A percentile compares a stretch with the other conserved stretches of the same genome.
These are phyloP conservation scores for Pezicula carpinea DNA, from an alignment of 2,329 filamentous ascomycete genomes.

Conservation along the genomic window DNA sequence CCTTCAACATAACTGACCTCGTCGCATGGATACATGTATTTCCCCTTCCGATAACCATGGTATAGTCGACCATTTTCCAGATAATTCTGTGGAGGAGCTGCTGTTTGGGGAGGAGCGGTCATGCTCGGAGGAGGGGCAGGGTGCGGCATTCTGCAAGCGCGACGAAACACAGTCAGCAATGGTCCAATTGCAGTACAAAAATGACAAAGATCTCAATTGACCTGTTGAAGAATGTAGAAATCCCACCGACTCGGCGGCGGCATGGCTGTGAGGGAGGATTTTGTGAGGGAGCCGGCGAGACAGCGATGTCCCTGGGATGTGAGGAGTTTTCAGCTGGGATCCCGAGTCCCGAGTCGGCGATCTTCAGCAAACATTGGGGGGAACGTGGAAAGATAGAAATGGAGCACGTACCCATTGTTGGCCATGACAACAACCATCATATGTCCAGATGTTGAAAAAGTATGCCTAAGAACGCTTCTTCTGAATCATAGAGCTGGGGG, in stretches of 20 bases:
- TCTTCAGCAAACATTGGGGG: background rate
- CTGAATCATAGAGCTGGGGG: background rate
- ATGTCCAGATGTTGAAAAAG: background rate
- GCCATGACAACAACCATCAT: constrained; percentile 26
- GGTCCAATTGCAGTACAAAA: background rate
- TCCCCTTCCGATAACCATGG: constrained; percentile 60
- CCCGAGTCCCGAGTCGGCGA: background rate
- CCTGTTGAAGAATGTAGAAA: background rate
- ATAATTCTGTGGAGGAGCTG: constrained; percentile 37
- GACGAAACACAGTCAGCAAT: constrained; percentile 10
- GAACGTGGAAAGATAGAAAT: constrained; percentile 3
- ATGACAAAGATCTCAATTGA: background rate
- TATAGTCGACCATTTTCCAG: constrained; percentile 66
- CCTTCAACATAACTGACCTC: constrained; percentile 44
- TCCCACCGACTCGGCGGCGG: background rate
- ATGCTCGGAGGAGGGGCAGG: constrained; percentile 10
- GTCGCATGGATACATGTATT: constrained; percentile 76
- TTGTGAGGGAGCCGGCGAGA: background rate
- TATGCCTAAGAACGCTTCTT: background rate
- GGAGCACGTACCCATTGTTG: constrained; percentile 25
- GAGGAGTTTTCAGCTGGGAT: background rate
- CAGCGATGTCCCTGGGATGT: constrained; percentile 1
- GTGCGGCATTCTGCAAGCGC: constrained; percentile 14
- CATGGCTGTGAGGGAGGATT: background rate
- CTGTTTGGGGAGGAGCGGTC: constrained; percentile 4